phyloP scores from a whole-genome alignment of 2,329 filamentous ascomycete genomes.

The Tolypocladium endophyticum region DNA sequence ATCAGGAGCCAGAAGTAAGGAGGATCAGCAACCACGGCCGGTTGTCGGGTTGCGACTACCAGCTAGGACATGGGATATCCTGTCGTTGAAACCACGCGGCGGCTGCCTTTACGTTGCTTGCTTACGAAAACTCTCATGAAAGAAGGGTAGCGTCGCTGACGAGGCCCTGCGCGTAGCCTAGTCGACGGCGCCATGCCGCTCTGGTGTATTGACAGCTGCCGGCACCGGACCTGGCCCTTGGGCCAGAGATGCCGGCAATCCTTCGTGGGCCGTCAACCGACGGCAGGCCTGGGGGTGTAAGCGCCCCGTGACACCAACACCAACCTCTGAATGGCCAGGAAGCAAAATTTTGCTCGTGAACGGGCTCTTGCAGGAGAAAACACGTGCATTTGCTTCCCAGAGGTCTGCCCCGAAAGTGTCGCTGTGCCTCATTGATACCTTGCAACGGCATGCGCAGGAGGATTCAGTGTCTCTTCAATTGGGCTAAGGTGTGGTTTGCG shows the following conservation, averaged over 20 bases:
- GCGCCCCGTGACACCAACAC: no score
- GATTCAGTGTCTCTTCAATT: not conserved
- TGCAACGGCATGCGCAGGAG: no score
- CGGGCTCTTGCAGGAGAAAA: no score
- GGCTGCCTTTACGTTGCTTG: not conserved
- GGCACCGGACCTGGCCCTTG: not conserved
- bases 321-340: no score
- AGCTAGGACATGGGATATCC: not conserved
- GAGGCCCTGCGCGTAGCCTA: not conserved
- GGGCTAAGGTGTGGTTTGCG: not conserved
- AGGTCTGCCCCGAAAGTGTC: no score
- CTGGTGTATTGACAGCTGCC: not conserved
- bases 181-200: not conserved
- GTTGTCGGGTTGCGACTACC: not conserved
- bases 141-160: no score
- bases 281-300: no score
- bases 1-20: not conserved
- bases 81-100: not conserved
- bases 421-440: no score
- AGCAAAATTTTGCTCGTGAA: no score
- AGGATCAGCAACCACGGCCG: not conserved
- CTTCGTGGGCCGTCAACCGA: not conserved
- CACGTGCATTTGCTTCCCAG: no score
- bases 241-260: not conserved
- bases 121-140: not conserved